Conservation (phyloP, 169 alveolate species). For the Eimeria falciformis region DNA sequence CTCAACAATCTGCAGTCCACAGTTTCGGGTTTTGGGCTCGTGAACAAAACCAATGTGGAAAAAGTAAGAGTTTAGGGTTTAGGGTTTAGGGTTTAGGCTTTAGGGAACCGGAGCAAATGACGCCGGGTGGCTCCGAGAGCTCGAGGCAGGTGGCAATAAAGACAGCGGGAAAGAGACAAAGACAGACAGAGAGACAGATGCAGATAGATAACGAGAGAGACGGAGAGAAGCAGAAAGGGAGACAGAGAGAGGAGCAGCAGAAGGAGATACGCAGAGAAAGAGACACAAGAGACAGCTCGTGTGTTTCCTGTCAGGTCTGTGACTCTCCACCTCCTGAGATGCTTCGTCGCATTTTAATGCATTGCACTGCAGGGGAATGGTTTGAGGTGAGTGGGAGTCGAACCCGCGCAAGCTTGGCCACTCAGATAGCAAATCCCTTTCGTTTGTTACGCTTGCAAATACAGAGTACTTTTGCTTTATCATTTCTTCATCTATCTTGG, state of each 20-base stretch:
- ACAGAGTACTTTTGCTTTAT: background rate
- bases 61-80: constrained; percentile 84
- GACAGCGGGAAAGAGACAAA: background rate
- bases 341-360: constrained; percentile 60
- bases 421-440: too few relatives aligned
- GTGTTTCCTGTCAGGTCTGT: constrained; percentile 47
- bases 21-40: constrained; percentile 94
- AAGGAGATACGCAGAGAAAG: too few relatives aligned
- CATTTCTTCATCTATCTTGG: background rate
- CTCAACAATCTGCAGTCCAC: constrained; percentile 98
- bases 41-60: constrained; percentile 96
- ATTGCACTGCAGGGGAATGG: constrained; percentile 73
- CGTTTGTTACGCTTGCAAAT: background rate
- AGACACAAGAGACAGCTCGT: too few relatives aligned
- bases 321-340: constrained; percentile 77
- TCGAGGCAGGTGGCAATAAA: background rate
- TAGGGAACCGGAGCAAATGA: background rate
- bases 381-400: background rate
- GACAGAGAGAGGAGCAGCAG: background rate
- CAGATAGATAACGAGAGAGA: background rate
- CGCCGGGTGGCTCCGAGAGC: background rate
- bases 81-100: background rate
- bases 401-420: too few relatives aligned
- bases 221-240: too few relatives aligned
- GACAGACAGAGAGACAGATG: background rate